phyloP scores from a whole-genome alignment of 1,139 yeast genomes.

The Nakaseomyces bracarensis region DNA sequence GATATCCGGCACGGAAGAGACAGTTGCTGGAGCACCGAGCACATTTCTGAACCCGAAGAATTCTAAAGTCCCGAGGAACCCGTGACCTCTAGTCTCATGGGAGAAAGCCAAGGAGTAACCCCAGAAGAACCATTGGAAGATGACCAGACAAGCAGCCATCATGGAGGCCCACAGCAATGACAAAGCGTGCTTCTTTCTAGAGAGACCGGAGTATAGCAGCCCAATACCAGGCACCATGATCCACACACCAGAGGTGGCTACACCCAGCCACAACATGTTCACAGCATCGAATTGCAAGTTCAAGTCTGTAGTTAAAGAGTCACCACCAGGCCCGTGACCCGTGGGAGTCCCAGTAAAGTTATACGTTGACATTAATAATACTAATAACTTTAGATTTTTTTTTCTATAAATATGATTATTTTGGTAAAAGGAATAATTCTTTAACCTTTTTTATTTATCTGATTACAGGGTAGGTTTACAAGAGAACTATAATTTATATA shows the following conservation, averaged over 20 bases:
- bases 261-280: constrained; percentile 85
- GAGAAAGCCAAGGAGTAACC: constrained; percentile 86
- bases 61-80: constrained; percentile 68
- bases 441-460: too few species aligned
- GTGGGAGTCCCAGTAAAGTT: constrained; percentile 39
- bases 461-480: background rate
- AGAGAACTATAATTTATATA: background rate
- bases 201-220: constrained; percentile 77
- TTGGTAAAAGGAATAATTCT: too few species aligned
- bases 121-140: constrained; percentile 97
- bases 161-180: constrained; percentile 90
- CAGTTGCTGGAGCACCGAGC: constrained; percentile 71
- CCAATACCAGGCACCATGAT: constrained; percentile 95
- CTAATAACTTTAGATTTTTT: too few species aligned
- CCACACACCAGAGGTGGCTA: constrained; percentile 73
- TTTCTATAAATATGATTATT: too few species aligned
- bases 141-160: constrained; percentile 72
- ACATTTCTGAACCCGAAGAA: constrained; percentile 75
- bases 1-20: constrained; percentile 68
- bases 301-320: constrained; percentile 63
- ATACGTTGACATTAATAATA: constrained; percentile 32
- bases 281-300: constrained; percentile 65
- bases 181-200: constrained; percentile 87
- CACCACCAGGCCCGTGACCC: constrained; percentile 67
- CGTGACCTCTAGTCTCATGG: constrained; percentile 50